Percentiles rank a stretch among this genome's conserved stretches.
Evolutionary conservation across 2,329 filamentous ascomycete genomes (phyloP).

Genomic region (Basipetospora chlamydospora): DNA sequence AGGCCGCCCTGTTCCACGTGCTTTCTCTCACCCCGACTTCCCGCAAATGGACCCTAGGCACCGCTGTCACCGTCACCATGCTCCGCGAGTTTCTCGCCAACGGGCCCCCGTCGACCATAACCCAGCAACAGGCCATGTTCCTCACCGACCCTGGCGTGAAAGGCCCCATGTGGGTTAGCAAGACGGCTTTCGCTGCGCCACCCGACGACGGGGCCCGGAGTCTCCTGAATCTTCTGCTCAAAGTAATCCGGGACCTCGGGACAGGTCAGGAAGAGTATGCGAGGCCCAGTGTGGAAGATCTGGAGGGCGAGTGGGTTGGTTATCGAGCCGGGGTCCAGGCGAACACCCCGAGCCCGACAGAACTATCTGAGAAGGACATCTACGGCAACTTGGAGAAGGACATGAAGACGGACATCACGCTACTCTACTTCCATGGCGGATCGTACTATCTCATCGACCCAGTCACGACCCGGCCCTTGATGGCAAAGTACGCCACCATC

Average conservation of each 20-base stretch:
- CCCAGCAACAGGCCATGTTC: slow-evolving; percentile 12
- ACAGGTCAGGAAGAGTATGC: neutral
- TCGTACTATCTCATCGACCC: slow-evolving; percentile 62
- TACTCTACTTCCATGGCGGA: slow-evolving; percentile 65
- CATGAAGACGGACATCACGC: slow-evolving; percentile 41
- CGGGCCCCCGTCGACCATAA: slow-evolving; percentile 4
- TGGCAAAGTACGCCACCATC: slow-evolving; percentile 47
- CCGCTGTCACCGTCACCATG: slow-evolving; percentile 5
- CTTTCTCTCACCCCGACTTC: slow-evolving; percentile 5
- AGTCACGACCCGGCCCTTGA: slow-evolving; percentile 43
- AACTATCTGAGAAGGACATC: slow-evolving; percentile 46
- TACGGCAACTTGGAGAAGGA: slow-evolving; percentile 55
- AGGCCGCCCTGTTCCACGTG: slow-evolving; percentile 2
- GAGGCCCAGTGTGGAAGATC: slow-evolving; percentile 21
- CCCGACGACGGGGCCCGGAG: slow-evolving; percentile 16
- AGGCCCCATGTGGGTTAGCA: slow-evolving; percentile 55
- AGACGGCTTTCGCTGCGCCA: slow-evolving; percentile 38
- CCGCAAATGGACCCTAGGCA: slow-evolving; percentile 6
- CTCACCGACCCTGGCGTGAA: slow-evolving; percentile 32
- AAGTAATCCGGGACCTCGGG: neutral
- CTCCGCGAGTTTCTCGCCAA: slow-evolving; percentile 5
- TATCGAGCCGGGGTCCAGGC: slow-evolving; percentile 40
- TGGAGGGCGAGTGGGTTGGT: slow-evolving; percentile 65
- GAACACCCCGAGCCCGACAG: slow-evolving; percentile 33
- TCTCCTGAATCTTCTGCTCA: neutral